Evolutionary conservation across 129 eudicot genomes (phyloP), one percentile per base, ranked within the genome.

Genomic region (Chrysanthemum seticuspe): DNA sequence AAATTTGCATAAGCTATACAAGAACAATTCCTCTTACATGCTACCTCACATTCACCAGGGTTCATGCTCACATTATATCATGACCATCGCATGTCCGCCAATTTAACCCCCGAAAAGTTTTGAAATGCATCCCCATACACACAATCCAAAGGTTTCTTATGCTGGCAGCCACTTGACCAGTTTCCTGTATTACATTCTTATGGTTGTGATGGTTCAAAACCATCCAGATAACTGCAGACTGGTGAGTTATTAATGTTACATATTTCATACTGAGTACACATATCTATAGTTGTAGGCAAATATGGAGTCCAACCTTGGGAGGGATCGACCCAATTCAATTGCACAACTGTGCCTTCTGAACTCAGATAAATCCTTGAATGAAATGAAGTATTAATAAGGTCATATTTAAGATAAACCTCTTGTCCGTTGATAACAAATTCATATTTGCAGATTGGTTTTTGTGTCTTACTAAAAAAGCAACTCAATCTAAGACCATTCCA

Each of bases 161-260:
- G 63, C 25, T 58, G 63, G 16, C 63, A 36, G 45, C 45, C 1
- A 6, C 45, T 36, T 36, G 45, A 36, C 9, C 8, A 36, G 6
- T 1, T 5, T 36, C 45, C 8, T 36, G 45, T 6, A 36, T 87
- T 25, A 1, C 90, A 31, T 90, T 94, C 76, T 90, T 94, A 73
- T 87, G 27, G 27, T 25, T 36, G 2, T 36, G 6, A 36, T 36
- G 45, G 45, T 36, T 36, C 45, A 36, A 36, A 36, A 36, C 44
- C 45, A 31, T 31, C 36, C 36, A 31, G 5, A 31, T 4, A 36
- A 36, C 2, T 10, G 34, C 21, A 21, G 21, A 21, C 21, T 21
- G 21, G 21, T 21, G 21, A 21, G 21, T 21, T 21, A 21, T 21
- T 21, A 21, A 21, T 21, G 21, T 21, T 21, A 21, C 21, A 21